Evolutionary conservation across 2,329 filamentous ascomycete genomes (phyloP).

Genomic region (Aspergillus sp.): DNA sequence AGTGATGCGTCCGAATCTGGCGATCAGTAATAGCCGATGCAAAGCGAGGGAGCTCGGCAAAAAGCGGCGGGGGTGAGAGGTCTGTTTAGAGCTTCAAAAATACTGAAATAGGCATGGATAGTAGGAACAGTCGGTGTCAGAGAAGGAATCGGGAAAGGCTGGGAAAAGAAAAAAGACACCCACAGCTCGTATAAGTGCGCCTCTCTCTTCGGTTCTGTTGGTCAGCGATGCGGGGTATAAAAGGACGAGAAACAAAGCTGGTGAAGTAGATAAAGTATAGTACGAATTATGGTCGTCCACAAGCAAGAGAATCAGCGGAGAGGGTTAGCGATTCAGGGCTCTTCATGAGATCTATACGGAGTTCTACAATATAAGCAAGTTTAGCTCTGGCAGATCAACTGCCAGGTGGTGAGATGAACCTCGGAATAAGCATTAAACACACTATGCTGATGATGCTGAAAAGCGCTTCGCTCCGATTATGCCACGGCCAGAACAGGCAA

Average conservation of each 20-base stretch:
- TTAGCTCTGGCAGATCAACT: no score
- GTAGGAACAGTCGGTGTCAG: no score
- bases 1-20: background rate
- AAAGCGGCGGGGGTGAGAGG: conserved; percentile 24
- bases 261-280: no score
- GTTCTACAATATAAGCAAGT: no score
- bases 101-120: no score
- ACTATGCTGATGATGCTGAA: background rate
- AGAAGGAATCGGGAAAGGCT: background rate
- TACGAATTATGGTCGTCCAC: no score
- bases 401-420: no score
- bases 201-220: background rate
- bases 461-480: background rate
- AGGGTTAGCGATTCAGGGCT: background rate
- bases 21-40: conserved; percentile 28
- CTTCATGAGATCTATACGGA: no score
- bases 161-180: background rate
- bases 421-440: background rate
- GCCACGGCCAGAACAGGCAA: background rate
- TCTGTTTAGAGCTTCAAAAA: no score
- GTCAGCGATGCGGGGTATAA: conserved; percentile 22
- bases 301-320: background rate
- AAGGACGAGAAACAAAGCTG: background rate
- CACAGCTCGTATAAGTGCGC: background rate
- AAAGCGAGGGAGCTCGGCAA: conserved; percentile 30